Evolutionary conservation across 2,329 filamentous ascomycete species (phyloP).

Genomic region (Aspergillus pseudoterreus): DNA sequence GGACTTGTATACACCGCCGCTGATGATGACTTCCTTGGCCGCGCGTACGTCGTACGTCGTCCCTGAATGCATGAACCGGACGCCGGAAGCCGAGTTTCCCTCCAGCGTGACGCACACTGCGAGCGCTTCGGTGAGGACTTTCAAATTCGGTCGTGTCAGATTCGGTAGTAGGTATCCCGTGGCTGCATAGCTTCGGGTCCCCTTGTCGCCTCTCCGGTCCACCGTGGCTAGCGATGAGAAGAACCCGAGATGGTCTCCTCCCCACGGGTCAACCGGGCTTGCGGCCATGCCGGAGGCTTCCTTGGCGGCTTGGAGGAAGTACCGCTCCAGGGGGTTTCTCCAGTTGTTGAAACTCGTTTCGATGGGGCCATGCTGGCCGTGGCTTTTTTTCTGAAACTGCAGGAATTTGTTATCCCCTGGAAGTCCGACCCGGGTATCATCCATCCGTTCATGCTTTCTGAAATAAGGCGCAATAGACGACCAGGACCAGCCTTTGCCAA

Average conservation of each 20-base stretch:
- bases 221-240: conserved; percentile 34
- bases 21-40: conserved; percentile 53
- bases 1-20: conserved; percentile 55
- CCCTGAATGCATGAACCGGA: conserved; percentile 39
- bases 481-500: conserved; percentile 9
- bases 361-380: conserved; percentile 3
- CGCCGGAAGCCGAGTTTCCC: conserved; percentile 26
- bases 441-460: conserved; percentile 2
- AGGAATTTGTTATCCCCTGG: background rate
- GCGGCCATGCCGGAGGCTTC: background rate
- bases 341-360: conserved; percentile 7
- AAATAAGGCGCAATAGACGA: conserved; percentile 3
- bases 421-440: background rate
- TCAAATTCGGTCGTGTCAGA: conserved; percentile 39
- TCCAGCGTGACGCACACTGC: conserved; percentile 28
- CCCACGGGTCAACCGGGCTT: conserved; percentile 24
- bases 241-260: conserved; percentile 32
- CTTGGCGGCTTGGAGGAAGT: conserved; percentile 4
- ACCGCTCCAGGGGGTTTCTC: conserved; percentile 7
- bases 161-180: conserved; percentile 35
- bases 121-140: conserved; percentile 42
- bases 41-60: conserved; percentile 29
- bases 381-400: background rate
- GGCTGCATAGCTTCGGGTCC: conserved; percentile 36
- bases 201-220: conserved; percentile 20